Percentiles rank a stretch among this genome's conserved stretches.
Conservation (phyloP, 805 yeast species). For the Spathaspora hagerdaliae region DNA sequence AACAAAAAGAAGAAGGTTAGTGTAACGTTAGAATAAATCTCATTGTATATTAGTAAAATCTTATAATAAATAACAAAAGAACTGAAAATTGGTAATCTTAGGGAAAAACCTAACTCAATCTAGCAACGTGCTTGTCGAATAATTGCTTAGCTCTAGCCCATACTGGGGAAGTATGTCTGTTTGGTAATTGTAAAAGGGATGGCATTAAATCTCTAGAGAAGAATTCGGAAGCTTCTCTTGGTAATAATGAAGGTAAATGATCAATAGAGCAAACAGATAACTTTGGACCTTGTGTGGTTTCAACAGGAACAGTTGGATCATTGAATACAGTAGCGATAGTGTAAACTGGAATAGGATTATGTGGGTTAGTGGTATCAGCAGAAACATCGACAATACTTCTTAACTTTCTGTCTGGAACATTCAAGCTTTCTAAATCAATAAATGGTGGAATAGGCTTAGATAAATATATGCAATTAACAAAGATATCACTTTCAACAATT, state of each 20-base stretch:
- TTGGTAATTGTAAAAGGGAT: conserved; percentile 76
- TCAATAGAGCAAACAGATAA: conserved; percentile 92
- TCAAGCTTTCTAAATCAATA: conserved; percentile 64
- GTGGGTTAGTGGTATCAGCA: conserved; percentile 98
- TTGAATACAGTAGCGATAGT: conserved; percentile 83
- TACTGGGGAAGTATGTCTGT: conserved; percentile 79
- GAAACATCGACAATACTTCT: conserved; percentile 95
- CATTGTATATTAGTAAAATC: neutral
- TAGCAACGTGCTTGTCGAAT: conserved; percentile 79
- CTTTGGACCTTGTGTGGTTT: conserved; percentile 76
- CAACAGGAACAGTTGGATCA: conserved; percentile 85
- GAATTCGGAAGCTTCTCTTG: conserved; percentile 95
- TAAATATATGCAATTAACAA: conserved; percentile 93
- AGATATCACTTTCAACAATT: conserved; percentile 82
- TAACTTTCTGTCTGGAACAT: conserved; percentile 65
- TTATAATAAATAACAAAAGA: neutral
- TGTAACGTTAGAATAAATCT: conserved; percentile 51
- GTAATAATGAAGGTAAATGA: conserved; percentile 91
- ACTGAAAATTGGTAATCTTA: neutral
- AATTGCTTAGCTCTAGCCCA: conserved; percentile 88
- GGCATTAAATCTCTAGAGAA: conserved; percentile 88
- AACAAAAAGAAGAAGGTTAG: conserved; percentile 29
- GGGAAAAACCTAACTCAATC: conserved; percentile 40
- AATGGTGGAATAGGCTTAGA: conserved; percentile 94
- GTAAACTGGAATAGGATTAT: conserved; percentile 96